Conservation (phyloP, 2,329 filamentous ascomycete species). For the Nemania abortiva region DNA sequence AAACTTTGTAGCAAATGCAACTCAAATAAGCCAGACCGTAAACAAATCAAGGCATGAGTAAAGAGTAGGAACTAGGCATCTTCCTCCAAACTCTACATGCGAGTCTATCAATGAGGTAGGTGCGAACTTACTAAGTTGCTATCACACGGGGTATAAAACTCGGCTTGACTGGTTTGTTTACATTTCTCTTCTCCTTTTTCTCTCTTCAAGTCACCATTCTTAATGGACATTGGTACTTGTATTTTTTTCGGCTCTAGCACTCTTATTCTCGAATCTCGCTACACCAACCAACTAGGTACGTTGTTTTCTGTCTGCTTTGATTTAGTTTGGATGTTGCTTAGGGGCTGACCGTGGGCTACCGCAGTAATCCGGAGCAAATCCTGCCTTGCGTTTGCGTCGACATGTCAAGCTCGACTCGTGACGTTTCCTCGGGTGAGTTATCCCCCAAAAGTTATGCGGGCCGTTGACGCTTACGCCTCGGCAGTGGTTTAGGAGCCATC, state of each 20-base stretch:
- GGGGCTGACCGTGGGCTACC: background rate
- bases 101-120: background rate
- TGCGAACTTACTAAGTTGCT: background rate
- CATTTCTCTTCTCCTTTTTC: background rate
- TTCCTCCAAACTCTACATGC: background rate
- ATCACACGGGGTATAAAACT: background rate
- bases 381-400: background rate
- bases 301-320: background rate
- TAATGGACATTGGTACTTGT: background rate
- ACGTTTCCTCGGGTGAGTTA: background rate
- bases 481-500: conserved; percentile 1
- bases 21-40: too few relatives aligned
- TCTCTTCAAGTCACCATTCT: background rate
- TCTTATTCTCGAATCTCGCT: background rate
- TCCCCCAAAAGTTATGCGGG: background rate
- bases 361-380: background rate
- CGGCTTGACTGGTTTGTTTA: background rate
- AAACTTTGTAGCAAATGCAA: too few relatives aligned
- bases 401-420: background rate
- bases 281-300: background rate
- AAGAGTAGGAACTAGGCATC: background rate
- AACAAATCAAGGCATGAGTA: too few relatives aligned
- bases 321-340: background rate
- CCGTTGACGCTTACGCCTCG: background rate
- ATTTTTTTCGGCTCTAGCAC: background rate